Base-by-base conservation (phyloP, 176 grass and related monocot genomes). In the Bonia amplexicaulis region DNA sequence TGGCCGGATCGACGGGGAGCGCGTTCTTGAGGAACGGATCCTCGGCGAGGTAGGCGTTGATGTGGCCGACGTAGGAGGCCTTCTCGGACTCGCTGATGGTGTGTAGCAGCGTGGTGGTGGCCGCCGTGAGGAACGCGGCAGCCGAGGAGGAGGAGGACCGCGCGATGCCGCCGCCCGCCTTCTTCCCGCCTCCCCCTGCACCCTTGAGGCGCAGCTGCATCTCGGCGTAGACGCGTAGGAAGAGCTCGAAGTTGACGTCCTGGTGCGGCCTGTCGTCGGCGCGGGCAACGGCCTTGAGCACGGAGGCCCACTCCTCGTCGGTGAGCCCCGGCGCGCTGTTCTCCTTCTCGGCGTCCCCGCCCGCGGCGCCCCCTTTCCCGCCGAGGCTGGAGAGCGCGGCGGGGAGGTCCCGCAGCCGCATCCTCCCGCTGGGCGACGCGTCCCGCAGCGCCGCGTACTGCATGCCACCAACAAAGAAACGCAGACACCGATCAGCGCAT, bases 11-110 rank as follows among this genome's bases (percentile, higher is more conserved):
- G 40, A 95, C 90, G 25, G 96, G 96, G 16, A 98, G 90, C 42
- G 85, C 89, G 46, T 83, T 85, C 64, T 90, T 90, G 45, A 98
- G 84, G 81, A 90, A 95, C 10, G 69, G 71, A 85, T 98, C 96
- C 51, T 92, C 96, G 0, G 63, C 87, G 15, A 98, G 89, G 69
- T 98, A 98, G 54, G 78, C 90, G 84, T 98, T 98, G 72, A 98
- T 98, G 47, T 98, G 96, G 19, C 88, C 90, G 35, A 98, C 96
- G 76, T 98, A 98, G 67, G 96, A 92, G 0, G 91, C 82, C 83
- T 98, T 98, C 83, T 98, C 96, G 39, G 96, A 93, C 72, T 95
- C 93, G 76, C 96, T 98, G 68, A 98, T 98, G 37, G 91, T 95
- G 84, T 98, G 96, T n/a, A 98, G 91, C 71, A 95, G 91, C 35